Percentiles rank a stretch among this genome's conserved stretches.
Conservation (phyloP, 2,329 filamentous ascomycete genomes). For the Ascochyta fabae region DNA sequence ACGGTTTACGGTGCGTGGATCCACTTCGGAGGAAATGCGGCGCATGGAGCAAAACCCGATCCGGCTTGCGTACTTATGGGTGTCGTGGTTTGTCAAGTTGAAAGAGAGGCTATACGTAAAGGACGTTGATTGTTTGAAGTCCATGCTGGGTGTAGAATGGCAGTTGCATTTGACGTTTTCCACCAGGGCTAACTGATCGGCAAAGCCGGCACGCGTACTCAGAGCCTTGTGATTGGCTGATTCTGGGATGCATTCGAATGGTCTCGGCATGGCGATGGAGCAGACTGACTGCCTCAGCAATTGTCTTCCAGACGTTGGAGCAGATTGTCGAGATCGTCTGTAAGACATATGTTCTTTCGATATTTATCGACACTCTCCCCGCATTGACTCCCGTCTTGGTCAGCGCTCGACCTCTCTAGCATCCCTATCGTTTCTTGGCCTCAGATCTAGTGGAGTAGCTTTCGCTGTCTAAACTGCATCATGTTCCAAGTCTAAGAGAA, state of each 20-base stretch:
- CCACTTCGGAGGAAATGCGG: slow-evolving; percentile 7
- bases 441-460: not conserved
- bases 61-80: not conserved
- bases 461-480: not conserved
- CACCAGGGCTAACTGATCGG: slow-evolving; percentile 11
- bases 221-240: slow-evolving; percentile 13
- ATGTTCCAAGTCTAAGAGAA: not conserved
- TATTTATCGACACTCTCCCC: not conserved
- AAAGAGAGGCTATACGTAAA: not conserved
- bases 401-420: not conserved
- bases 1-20: slow-evolving; percentile 12
- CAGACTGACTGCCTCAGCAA: not conserved
- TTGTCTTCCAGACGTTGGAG: not conserved
- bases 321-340: not conserved
- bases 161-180: slow-evolving; percentile 11
- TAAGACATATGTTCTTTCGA: not conserved
- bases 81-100: not conserved
- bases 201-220: slow-evolving; percentile 14
- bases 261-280: not conserved
- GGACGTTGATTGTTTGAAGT: not conserved
- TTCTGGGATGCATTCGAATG: not conserved
- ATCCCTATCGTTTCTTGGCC: too few species aligned
- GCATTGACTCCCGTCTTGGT: not conserved
- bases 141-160: not conserved
- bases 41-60: slow-evolving; percentile 6